Conservation (phyloP, 345 rosid species). For the Passiflora organensis region DNA sequence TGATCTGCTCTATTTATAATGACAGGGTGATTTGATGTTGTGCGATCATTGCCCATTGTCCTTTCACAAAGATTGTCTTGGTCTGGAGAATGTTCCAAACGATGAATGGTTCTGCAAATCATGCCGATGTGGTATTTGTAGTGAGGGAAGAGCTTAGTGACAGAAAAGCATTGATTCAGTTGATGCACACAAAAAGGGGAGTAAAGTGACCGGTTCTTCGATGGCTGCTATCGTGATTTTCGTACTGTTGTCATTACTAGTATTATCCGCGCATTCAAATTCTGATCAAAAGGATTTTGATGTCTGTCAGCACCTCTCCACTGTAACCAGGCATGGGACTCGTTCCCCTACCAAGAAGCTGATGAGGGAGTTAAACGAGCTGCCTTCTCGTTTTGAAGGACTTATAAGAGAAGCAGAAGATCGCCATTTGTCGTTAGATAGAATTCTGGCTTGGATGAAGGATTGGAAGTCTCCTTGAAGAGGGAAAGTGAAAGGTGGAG, state of each 20-base stretch:
- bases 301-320: slow-evolving; percentile 38
- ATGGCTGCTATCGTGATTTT: slow-evolving; percentile 16
- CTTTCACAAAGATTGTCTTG: no score
- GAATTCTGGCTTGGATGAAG: neutral
- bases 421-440: neutral
- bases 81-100: no score
- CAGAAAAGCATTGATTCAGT: no score
- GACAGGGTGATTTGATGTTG: no score
- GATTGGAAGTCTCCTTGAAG: neutral
- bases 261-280: slow-evolving; percentile 17
- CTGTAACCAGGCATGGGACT: neutral
- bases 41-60: no score
- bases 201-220: no score
- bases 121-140: no score
- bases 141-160: no score
- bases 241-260: slow-evolving; percentile 14
- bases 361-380: neutral
- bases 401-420: neutral
- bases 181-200: no score
- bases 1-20: no score
- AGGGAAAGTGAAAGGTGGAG: neutral
- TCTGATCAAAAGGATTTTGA: slow-evolving; percentile 48
- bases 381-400: neutral
- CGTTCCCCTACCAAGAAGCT: neutral
- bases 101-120: no score